These are phyloP conservation scores for Zychaea mexicana DNA, from an alignment of 371 early-diverging fungal species.

Conservation along the genomic window DNA sequence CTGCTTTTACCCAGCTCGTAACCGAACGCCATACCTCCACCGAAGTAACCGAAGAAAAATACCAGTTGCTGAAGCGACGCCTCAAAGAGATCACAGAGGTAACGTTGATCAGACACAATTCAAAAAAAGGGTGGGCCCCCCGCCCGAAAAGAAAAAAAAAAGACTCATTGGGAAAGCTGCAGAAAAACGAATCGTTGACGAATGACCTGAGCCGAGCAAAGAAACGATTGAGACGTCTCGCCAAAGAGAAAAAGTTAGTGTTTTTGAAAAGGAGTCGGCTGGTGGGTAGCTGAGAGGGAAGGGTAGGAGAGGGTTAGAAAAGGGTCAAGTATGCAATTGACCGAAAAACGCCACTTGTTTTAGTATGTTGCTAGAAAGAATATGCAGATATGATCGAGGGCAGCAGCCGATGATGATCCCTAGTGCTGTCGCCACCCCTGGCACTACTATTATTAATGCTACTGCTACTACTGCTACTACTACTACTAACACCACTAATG, in stretches of 20 bases:
- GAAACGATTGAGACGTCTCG: conserved; percentile 45
- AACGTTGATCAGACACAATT: too few species aligned
- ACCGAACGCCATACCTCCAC: neutral
- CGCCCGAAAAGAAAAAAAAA: neutral
- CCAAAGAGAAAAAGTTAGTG: conserved; percentile 59
- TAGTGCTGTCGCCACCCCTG: neutral
- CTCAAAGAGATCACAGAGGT: conserved; percentile 56
- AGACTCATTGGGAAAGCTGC: neutral
- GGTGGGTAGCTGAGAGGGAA: neutral
- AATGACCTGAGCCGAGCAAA: conserved; percentile 44
- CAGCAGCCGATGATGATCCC: neutral
- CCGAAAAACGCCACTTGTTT: neutral
- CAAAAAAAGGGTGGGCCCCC: too few species aligned
- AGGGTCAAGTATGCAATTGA: neutral
- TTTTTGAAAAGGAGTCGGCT: neutral
- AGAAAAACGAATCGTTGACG: conserved; percentile 54
- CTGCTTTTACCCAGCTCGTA: neutral
- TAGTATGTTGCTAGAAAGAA: conserved; percentile 22
- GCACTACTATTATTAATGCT: neutral
- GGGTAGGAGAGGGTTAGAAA: neutral
- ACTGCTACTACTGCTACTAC: neutral
- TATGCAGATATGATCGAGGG: conserved; percentile 11
- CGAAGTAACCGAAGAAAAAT: conserved; percentile 26
- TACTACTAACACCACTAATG: neutral
- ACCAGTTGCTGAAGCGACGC: conserved; percentile 49